These are phyloP conservation scores for Cylindrotheca closterium DNA, from an alignment of 108 stramenopile genomes.

Conservation along the genomic window DNA sequence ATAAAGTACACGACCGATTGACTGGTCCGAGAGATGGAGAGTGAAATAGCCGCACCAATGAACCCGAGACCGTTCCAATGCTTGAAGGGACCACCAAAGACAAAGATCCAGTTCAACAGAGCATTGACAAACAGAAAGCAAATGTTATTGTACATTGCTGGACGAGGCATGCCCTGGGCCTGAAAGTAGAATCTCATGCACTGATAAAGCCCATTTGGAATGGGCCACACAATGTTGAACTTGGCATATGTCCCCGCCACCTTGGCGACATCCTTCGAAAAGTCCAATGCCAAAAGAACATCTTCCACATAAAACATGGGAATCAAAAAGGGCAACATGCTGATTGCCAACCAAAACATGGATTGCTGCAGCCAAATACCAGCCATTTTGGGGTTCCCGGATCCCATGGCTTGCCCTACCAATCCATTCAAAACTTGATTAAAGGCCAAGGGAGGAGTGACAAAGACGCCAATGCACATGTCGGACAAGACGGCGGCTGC, in stretches of 20 bases:
- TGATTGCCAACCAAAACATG: conserved; percentile 42
- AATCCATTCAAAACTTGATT: conserved; percentile 48
- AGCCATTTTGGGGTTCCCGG: conserved; percentile 57
- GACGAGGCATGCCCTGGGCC: conserved; percentile 39
- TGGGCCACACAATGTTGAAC: conserved; percentile 51
- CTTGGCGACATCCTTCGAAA: conserved; percentile 24
- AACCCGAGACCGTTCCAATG: conserved; percentile 49
- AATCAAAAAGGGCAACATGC: conserved; percentile 46
- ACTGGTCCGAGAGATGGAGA: conserved; percentile 42
- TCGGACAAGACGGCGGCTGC: conserved; percentile 77
- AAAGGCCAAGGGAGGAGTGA: conserved; percentile 45
- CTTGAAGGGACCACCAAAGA: conserved; percentile 47
- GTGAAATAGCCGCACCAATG: conserved; percentile 53
- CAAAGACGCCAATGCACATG: conserved; percentile 67
- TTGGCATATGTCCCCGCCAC: conserved; percentile 50
- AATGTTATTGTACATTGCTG: conserved; percentile 58
- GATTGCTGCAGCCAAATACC: conserved; percentile 52
- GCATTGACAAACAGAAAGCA: conserved; percentile 45
- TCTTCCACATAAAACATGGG: conserved; percentile 45
- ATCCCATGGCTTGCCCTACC: conserved; percentile 48
- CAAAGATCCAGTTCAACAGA: conserved; percentile 47
- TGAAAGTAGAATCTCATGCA: conserved; percentile 59
- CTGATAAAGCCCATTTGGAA: conserved; percentile 52
- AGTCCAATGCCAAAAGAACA: conserved; percentile 25
- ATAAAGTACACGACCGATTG: conserved; percentile 42